Base-by-base conservation (phyloP, 208 protist genomes). In the Porcisia hertigi region DNA sequence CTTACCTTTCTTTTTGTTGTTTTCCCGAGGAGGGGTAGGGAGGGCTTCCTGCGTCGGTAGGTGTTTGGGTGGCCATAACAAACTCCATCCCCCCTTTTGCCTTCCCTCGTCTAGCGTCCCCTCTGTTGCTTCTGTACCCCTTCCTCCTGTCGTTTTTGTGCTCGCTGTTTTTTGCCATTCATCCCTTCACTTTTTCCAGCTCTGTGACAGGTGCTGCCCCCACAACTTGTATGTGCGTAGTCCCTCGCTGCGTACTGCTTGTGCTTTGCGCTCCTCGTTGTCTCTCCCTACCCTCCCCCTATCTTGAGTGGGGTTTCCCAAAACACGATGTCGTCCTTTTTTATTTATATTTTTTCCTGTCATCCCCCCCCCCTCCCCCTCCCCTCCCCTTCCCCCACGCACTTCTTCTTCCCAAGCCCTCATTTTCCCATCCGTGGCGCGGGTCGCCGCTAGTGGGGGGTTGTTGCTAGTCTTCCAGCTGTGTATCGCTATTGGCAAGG, bases 131-230 rank as follows among this genome's bases (percentile, higher is more conserved):
- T n/a, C 58, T 67, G 65, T 64, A 18, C 53, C 49, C 49, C 34
- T 14, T 23, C 34, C 20, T 34, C 36, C 11, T 34, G 57, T 16
- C 62, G 14, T 77, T 25, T 58, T n/a, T 36, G 47, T 25, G 36
- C 60, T 73, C 73, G 49, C 58, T n/a, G 54, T 59, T 62, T 62
- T 52, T 25, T 9, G 2, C 20, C 52, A 36, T 43, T 80, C 67
- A 39, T 58, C 60, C 20, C 66, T 43, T 72, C n/a, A 11, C 23
- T 20, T 74, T 70, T 30, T 41, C 34, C 30, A 45, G 47, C 69
- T 78, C 47, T 11, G 14, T 63, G 8, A 25, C 49, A 62, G 49
- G 54, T 60, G 23, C 39, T 39, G 25, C 36, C 45, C 45, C 20
- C 41, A 11, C 7, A 6, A 8, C 47, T 43, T 75, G 23, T 39